Base-by-base conservation (phyloP, 257 asterid species). In the Solanum pimpinellifolium region DNA sequence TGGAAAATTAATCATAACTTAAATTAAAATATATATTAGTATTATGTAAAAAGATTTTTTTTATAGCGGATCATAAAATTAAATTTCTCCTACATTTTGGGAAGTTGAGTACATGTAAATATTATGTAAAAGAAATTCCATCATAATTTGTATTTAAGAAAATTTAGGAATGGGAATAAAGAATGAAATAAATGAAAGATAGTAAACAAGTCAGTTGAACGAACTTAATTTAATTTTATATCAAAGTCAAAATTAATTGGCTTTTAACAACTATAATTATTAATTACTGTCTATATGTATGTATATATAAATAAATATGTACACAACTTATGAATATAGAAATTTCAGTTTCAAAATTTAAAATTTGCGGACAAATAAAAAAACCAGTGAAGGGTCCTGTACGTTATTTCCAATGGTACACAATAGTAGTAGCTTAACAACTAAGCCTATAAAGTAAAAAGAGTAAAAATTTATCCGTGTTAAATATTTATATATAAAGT, bases 401-500 rank as follows among this genome's bases (percentile, higher is more conserved):
- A 76, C 88, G 86, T 88, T 85, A 88, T 35, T 88, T 66, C 83
- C 77, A 1, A 85, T 20, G 85, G 11, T 10, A n/a, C 81, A 49
- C 18, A 72, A n/a, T 59, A 85, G 70, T 70, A 39, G 81, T 69
- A 37, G 85, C 42, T 86, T 56, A 83, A 86, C 89, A 88, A 81
- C 87, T 69, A 83, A 73, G 16, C 60, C 37, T 6, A 18, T 20
- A 37, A 85, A 72, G 52, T 68, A 16, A 52, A 52, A 52, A 52
- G 4, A 52, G 0, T 16, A 16, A 52, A 83, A 37, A 7, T 70
- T 29, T 31, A 69, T 18, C 0, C 13, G 6, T 2, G 1, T 69
- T 2, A 69, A 5, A 31, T 69, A 69, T 69, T 69, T 69, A 4
- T 46, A 46, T 10, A 44, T 11, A 11, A 11, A 44, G 1, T 44